A percentile compares a stretch with the other conserved stretches of the same genome.
These are phyloP conservation scores for Paramecium tetraurelia DNA, from an alignment of 73 alveolate species.

Conservation along the genomic window DNA sequence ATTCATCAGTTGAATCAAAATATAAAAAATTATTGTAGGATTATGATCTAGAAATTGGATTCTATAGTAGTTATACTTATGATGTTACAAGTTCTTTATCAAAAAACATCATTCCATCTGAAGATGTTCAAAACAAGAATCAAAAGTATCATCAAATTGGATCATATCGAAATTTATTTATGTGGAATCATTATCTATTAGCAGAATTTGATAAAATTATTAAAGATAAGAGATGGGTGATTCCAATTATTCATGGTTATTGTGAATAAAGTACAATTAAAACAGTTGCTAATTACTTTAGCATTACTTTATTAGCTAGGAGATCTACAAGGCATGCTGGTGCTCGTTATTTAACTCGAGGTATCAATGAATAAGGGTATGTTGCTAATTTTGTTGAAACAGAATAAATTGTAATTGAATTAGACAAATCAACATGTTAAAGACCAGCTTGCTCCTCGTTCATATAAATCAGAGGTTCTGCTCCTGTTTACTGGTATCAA, in stretches of 20 bases:
- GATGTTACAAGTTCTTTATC: constrained; percentile 78
- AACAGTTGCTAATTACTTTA: constrained; percentile 58
- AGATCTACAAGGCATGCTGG: constrained; percentile 93
- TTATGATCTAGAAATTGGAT: constrained; percentile 73
- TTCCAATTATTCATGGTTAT: constrained; percentile 92
- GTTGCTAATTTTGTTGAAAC: constrained; percentile 92
- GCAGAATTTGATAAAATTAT: constrained; percentile 68
- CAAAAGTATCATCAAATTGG: neutral
- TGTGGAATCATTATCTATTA: constrained; percentile 90
- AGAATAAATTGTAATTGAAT: constrained; percentile 81
- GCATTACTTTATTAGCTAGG: constrained; percentile 78
- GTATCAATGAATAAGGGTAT: constrained; percentile 89
- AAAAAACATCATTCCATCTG: constrained; percentile 63
- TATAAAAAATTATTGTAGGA: constrained; percentile 68
- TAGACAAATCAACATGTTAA: constrained; percentile 54
- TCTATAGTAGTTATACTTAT: constrained; percentile 82
- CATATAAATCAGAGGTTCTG: constrained; percentile 93
- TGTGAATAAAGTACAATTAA: constrained; percentile 68
- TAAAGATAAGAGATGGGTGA: constrained; percentile 83
- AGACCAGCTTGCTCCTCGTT: constrained; percentile 73
- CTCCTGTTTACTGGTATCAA: constrained; percentile 93
- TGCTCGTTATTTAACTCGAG: constrained; percentile 91
- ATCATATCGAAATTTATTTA: constrained; percentile 71
- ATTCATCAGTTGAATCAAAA: constrained; percentile 64
- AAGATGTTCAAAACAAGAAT: neutral